phyloP scores from a whole-genome alignment of 805 yeast genomes.

The Ogataea minuta region DNA sequence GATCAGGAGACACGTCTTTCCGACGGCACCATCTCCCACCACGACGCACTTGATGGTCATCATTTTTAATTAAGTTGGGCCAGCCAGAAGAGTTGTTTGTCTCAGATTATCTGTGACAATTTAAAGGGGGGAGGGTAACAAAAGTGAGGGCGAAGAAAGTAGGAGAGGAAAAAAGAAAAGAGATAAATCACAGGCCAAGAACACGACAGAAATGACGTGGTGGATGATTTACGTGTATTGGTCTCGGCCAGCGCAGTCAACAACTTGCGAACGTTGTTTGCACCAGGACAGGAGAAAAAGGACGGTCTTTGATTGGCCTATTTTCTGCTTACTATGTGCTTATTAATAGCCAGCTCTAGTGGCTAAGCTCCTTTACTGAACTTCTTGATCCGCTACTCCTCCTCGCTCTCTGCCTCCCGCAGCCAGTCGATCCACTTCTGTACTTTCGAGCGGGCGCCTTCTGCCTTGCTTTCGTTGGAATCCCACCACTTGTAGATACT shows the following conservation, averaged over 20 bases:
- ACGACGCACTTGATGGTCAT: slow-evolving; percentile 89
- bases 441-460: slow-evolving; percentile 49
- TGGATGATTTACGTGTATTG: no score
- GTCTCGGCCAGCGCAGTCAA: no score
- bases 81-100: slow-evolving; percentile 14
- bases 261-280: no score
- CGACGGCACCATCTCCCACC: slow-evolving; percentile 99
- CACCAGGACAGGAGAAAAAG: no score
- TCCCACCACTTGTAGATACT: slow-evolving; percentile 83
- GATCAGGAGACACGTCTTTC: slow-evolving; percentile 92
- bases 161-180: slow-evolving; percentile 3
- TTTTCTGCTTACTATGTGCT: background rate
- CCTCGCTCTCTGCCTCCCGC: slow-evolving; percentile 56
- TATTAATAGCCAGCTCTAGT: background rate
- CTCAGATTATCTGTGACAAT: slow-evolving; percentile 16
- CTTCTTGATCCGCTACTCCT: slow-evolving; percentile 15
- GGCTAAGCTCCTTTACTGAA: background rate
- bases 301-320: no score
- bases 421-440: slow-evolving; percentile 86
- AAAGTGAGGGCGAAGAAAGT: background rate
- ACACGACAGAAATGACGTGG: background rate
- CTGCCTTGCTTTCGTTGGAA: slow-evolving; percentile 38
- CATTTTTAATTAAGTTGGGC: slow-evolving; percentile 33
- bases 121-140: slow-evolving; percentile 15
- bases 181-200: background rate